These are phyloP conservation scores for Podospora australis DNA, from an alignment of 495 filamentous ascomycete species.

Conservation along the genomic window DNA sequence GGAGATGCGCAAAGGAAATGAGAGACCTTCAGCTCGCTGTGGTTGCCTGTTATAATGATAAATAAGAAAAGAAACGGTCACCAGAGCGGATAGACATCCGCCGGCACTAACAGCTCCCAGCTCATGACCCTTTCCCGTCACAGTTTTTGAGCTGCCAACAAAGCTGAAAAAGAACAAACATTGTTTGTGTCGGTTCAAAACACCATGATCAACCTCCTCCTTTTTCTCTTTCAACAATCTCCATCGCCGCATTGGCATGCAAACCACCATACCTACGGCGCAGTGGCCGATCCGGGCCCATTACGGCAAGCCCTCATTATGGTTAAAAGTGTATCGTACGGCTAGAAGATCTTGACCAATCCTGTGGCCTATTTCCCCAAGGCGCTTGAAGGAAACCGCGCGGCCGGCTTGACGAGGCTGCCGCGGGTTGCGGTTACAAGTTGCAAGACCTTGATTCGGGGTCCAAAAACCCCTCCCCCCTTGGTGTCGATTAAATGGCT, in stretches of 20 bases:
- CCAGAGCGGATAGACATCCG: not conserved
- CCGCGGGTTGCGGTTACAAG: too few relatives aligned
- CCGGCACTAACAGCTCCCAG: not conserved
- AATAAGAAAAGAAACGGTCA: not conserved
- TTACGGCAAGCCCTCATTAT: too few relatives aligned
- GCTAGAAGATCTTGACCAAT: too few relatives aligned
- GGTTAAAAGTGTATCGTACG: too few relatives aligned
- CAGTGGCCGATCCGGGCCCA: not conserved
- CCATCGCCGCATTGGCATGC: not conserved
- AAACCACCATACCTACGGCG: not conserved
- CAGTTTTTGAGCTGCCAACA: not conserved
- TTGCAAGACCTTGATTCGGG: too few relatives aligned
- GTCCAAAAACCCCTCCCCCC: too few relatives aligned
- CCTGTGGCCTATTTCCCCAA: too few relatives aligned
- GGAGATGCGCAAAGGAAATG: not conserved
- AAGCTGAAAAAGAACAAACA: not conserved
- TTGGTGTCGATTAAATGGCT: too few relatives aligned
- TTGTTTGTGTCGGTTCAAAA: not conserved
- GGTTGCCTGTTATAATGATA: not conserved
- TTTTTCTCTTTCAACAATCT: not conserved
- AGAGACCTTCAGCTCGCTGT: not conserved
- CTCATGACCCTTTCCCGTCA: not conserved
- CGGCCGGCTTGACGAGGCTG: too few relatives aligned
- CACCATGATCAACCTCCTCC: not conserved
- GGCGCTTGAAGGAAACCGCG: too few relatives aligned